These are phyloP conservation scores for Claviceps spartinae DNA, from an alignment of 2,329 filamentous ascomycete species.

Conservation along the genomic window DNA sequence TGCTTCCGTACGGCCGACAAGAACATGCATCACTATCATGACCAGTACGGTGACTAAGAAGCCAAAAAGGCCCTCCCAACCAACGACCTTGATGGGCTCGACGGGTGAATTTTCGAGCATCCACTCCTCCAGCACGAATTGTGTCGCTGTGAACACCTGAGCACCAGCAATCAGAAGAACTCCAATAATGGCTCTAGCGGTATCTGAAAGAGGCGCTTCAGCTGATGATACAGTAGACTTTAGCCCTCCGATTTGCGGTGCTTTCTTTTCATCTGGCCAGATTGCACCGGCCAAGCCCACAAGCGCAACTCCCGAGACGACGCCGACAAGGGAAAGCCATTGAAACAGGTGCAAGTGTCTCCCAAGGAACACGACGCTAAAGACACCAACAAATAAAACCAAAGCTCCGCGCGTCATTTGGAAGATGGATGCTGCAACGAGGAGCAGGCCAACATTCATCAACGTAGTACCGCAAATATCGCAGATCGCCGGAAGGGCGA, in stretches of 20 bases:
- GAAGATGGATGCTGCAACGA: slow-evolving; percentile 92
- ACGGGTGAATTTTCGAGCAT: slow-evolving; percentile 55
- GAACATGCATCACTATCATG: slow-evolving; percentile 69
- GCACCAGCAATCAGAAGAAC: slow-evolving; percentile 84
- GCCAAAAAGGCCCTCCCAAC: slow-evolving; percentile 92
- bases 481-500: slow-evolving; percentile 79
- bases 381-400: slow-evolving; percentile 88
- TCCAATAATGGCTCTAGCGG: slow-evolving; percentile 54
- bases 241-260: slow-evolving; percentile 16
- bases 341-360: slow-evolving; percentile 75
- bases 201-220: slow-evolving; percentile 23
- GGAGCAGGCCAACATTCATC: slow-evolving; percentile 90
- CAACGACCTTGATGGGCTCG: slow-evolving; percentile 80
- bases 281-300: slow-evolving; percentile 84
- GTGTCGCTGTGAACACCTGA: slow-evolving; percentile 91
- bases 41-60: slow-evolving; percentile 64
- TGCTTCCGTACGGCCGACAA: slow-evolving; percentile 58
- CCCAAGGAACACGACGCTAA: slow-evolving; percentile 82
- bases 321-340: slow-evolving; percentile 77
- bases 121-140: slow-evolving; percentile 93
- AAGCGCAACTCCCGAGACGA: slow-evolving; percentile 75
- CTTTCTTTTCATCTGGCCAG: slow-evolving; percentile 51
- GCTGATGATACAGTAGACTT: slow-evolving; percentile 23
- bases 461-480: slow-evolving; percentile 92
- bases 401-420: slow-evolving; percentile 96